Conservation (phyloP, 305 asterid species). For the Fraxinus albicans region DNA sequence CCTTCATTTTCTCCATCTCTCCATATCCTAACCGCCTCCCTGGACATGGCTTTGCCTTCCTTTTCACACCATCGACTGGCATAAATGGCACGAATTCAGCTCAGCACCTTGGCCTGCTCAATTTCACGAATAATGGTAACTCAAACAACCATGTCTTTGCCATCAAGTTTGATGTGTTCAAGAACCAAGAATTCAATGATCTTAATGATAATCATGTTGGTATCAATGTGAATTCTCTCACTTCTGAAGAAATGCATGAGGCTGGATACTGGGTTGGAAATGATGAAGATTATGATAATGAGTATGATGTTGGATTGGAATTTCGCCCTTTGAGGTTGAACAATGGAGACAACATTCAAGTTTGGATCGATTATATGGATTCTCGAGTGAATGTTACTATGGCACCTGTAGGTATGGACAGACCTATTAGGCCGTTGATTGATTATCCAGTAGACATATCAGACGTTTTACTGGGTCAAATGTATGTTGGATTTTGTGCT, state of each 20-base stretch:
- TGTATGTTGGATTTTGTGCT: conserved; percentile 42
- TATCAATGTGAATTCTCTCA: conserved; percentile 40
- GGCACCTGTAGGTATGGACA: conserved; percentile 32
- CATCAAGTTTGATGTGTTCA: conserved; percentile 43
- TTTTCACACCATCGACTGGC: conserved; percentile 32
- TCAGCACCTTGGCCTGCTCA: conserved; percentile 35
- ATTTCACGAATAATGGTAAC: conserved; percentile 24
- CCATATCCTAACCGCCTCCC: conserved; percentile 23
- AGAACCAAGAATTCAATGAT: conserved; percentile 38
- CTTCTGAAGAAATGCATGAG: conserved; percentile 29
- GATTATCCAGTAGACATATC: conserved; percentile 32
- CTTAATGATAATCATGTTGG: conserved; percentile 41
- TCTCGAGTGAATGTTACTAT: conserved; percentile 34
- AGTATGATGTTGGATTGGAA: neutral
- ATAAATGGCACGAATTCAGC: conserved; percentile 32
- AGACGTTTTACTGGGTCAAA: conserved; percentile 32
- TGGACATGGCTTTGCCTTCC: conserved; percentile 45
- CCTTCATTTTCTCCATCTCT: conserved; percentile 43
- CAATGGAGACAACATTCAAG: conserved; percentile 9
- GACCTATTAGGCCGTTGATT: conserved; percentile 33
- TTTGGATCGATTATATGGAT: conserved; percentile 43
- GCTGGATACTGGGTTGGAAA: conserved; percentile 40
- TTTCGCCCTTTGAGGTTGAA: neutral
- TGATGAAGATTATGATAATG: conserved; percentile 10
- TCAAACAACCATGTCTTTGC: conserved; percentile 33